Evolutionary conservation across 176 grass and related monocot species (phyloP).

Genomic region (Echinochloa phyllopogon): DNA sequence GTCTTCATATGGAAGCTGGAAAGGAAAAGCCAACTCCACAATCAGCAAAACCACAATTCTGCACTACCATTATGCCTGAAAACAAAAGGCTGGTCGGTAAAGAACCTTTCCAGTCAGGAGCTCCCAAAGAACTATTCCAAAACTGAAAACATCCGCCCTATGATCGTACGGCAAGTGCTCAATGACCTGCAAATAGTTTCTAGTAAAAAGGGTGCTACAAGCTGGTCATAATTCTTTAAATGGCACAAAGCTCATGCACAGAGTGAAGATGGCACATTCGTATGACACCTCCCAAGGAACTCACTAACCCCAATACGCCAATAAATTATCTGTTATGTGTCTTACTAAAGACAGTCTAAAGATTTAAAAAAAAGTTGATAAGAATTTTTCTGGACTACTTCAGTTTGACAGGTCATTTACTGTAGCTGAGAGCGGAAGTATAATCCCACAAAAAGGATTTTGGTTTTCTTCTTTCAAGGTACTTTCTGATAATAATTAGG

Average conservation of each 20-base stretch:
- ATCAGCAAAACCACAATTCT: slow-evolving; percentile 6
- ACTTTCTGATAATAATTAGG: slow-evolving; percentile 8
- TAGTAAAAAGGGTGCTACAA: slow-evolving; percentile 13
- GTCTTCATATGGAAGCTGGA: slow-evolving; percentile 82
- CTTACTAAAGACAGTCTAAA: slow-evolving; percentile 11
- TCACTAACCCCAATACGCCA: not conserved
- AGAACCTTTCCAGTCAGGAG: slow-evolving; percentile 81
- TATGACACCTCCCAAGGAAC: not conserved
- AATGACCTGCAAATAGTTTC: slow-evolving; percentile 61
- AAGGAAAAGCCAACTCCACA: not conserved
- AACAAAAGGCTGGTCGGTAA: slow-evolving; percentile 4
- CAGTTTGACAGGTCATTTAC: slow-evolving; percentile 8
- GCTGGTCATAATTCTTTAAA: not conserved
- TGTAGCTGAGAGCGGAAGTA: not conserved
- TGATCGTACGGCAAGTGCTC: slow-evolving; percentile 75
- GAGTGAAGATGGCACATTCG: not conserved
- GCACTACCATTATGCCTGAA: not conserved
- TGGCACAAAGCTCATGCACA: not conserved
- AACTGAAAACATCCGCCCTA: slow-evolving; percentile 90
- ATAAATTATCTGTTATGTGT: not conserved
- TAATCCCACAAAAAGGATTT: slow-evolving; percentile 4
- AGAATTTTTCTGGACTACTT: not conserved
- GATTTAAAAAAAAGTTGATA: not conserved
- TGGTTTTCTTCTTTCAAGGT: not conserved
- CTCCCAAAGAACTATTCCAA: slow-evolving; percentile 87